These are phyloP conservation scores for Chlamydomonas sp. DNA, from an alignment of 139 green algal genomes.

Conservation along the genomic window DNA sequence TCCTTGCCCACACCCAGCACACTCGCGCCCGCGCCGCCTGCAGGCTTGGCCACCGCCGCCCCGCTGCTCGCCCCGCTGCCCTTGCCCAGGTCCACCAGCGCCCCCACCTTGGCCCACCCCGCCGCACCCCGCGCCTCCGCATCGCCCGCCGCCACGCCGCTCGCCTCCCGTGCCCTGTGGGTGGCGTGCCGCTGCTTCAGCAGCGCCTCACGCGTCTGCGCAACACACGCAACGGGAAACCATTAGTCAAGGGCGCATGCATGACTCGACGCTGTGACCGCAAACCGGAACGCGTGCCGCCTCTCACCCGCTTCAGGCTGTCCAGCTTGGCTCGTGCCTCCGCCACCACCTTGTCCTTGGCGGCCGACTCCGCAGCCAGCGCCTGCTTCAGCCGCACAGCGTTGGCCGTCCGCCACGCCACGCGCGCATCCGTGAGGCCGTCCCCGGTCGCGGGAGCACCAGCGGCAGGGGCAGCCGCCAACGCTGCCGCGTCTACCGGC, in stretches of 20 bases:
- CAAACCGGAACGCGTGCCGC: background rate
- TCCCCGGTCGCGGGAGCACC: background rate
- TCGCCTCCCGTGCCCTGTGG: background rate
- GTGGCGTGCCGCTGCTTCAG: conserved; percentile 29
- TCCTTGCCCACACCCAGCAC: background rate
- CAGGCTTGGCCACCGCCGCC: background rate
- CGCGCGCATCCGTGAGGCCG: conserved; percentile 6
- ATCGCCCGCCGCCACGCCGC: background rate
- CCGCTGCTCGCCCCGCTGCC: background rate
- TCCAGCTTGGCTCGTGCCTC: conserved; percentile 11
- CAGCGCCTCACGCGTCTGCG: background rate
- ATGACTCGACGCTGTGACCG: background rate
- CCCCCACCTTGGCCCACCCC: conserved; percentile 15
- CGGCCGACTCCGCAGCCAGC: background rate
- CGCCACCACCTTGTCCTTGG: background rate
- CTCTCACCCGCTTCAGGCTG: conserved; percentile 6
- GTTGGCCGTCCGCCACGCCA: conserved; percentile 22
- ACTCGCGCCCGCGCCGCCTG: background rate
- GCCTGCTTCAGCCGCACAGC: background rate
- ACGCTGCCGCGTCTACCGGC: background rate
- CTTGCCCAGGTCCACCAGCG: conserved; percentile 12
- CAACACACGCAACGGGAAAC: background rate
- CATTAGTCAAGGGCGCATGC: background rate
- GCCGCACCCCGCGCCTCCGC: no score
- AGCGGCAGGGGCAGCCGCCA: background rate